These are phyloP conservation scores for Panus rudis DNA, from an alignment of 768 basidiomycete genomes.

Conservation along the genomic window DNA sequence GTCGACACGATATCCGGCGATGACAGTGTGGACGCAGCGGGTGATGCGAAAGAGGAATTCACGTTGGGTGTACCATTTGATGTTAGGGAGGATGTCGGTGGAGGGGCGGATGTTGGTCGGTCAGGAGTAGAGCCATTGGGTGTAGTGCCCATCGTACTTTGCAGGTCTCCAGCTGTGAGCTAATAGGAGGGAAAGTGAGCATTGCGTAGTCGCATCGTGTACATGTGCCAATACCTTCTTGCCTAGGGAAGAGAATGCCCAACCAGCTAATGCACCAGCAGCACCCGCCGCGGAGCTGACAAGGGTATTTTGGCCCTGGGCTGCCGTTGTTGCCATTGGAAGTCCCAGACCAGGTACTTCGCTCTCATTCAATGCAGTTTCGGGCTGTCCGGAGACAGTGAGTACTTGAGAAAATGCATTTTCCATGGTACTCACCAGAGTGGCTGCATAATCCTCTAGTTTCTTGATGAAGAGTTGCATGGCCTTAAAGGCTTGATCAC, in stretches of 20 bases:
- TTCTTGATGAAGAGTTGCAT: conserved; percentile 82
- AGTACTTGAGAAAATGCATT: conserved; percentile 5
- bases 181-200: conserved; percentile 18
- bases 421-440: conserved; percentile 66
- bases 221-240: conserved; percentile 51
- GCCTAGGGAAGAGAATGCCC: conserved; percentile 89
- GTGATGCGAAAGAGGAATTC: conserved; percentile 4
- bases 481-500: conserved; percentile 95
- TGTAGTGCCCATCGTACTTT: conserved; percentile 50
- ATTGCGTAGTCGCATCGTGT: background rate
- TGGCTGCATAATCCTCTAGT: conserved; percentile 68
- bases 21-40: conserved; percentile 14
- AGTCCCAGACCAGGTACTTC: conserved; percentile 11
- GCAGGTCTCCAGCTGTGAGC: conserved; percentile 69
- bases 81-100: conserved; percentile 15
- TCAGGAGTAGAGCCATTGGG: conserved; percentile 25
- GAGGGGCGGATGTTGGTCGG: conserved; percentile 38
- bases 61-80: conserved; percentile 4
- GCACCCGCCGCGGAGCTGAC: conserved; percentile 88
- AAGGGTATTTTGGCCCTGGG: conserved; percentile 36
- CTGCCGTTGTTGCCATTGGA: conserved; percentile 13
- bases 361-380: conserved; percentile 33
- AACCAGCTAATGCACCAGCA: conserved; percentile 86
- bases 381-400: conserved; percentile 37
- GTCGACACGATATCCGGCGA: conserved; percentile 14